phyloP scores from a whole-genome alignment of 2,329 filamentous ascomycete genomes.

The Fusarium aywerte region DNA sequence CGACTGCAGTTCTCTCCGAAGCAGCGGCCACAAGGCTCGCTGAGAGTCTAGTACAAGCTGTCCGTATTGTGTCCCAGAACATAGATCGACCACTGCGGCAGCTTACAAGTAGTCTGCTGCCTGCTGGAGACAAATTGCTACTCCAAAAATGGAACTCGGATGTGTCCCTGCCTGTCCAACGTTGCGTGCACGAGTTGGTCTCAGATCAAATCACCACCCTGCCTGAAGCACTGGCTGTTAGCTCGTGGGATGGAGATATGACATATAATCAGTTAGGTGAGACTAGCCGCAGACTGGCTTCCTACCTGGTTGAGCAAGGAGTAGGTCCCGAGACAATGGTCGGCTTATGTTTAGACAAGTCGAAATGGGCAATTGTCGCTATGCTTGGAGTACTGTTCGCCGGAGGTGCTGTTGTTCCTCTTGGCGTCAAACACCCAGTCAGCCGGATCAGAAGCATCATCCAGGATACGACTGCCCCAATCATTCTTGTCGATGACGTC shows the following conservation, averaged over 20 bases:
- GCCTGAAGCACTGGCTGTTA: background rate
- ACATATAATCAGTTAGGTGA: background rate
- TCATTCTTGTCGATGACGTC: background rate
- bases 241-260: background rate
- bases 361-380: background rate
- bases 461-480: background rate
- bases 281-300: background rate
- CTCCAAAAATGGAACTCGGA: background rate
- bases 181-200: slow-evolving; percentile 1
- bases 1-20: slow-evolving; percentile 1
- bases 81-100: background rate
- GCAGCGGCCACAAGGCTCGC: background rate
- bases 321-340: background rate
- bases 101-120: background rate
- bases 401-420: background rate
- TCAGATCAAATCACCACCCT: background rate
- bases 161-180: background rate
- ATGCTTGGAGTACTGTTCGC: background rate
- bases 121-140: background rate
- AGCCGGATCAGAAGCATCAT: background rate
- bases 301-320: background rate
- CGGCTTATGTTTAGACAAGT: slow-evolving; percentile 1
- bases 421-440: background rate
- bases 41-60: background rate
- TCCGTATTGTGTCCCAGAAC: background rate